Evolutionary conservation across 768 basidiomycete genomes (phyloP).

Genomic region (Boletus vermiculosoides): DNA sequence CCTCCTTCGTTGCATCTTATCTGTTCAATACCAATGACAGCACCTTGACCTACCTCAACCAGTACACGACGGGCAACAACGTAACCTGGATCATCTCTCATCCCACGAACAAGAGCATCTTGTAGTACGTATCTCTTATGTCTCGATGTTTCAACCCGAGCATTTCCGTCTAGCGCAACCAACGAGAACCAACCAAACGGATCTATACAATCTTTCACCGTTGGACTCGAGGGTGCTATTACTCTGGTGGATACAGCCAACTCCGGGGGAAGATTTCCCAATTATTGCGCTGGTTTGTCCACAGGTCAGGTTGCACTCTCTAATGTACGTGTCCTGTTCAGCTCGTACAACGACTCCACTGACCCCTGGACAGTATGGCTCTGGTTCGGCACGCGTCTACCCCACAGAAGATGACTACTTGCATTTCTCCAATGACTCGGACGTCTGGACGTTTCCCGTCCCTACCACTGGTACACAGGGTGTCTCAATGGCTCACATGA

Average conservation of each 20-base stretch:
- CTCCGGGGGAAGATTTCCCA: conserved; percentile 52
- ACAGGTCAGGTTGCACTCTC: conserved; percentile 58
- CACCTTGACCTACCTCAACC: conserved; percentile 45
- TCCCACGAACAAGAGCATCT: conserved; percentile 54
- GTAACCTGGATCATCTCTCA: conserved; percentile 62
- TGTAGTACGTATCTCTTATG: conserved; percentile 50
- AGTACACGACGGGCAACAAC: conserved; percentile 42
- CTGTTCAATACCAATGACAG: conserved; percentile 53
- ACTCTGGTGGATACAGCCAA: conserved; percentile 44
- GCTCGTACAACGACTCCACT: neutral
- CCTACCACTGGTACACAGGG: conserved; percentile 27
- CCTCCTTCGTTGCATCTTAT: conserved; percentile 60
- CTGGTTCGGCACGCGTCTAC: conserved; percentile 43
- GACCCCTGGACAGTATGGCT: conserved; percentile 40
- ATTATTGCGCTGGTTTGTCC: conserved; percentile 49
- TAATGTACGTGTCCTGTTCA: conserved; percentile 42
- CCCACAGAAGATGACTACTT: conserved; percentile 42
- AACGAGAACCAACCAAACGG: conserved; percentile 47
- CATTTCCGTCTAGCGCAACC: conserved; percentile 42
- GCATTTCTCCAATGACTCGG: conserved; percentile 34
- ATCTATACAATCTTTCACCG: conserved; percentile 56
- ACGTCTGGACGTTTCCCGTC: conserved; percentile 54
- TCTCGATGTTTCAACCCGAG: neutral
- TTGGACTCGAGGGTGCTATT: conserved; percentile 45
- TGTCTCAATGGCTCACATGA: conserved; percentile 67